phyloP scores from a whole-genome alignment of 495 filamentous ascomycete species.

The Jackrogersella multiformis region DNA sequence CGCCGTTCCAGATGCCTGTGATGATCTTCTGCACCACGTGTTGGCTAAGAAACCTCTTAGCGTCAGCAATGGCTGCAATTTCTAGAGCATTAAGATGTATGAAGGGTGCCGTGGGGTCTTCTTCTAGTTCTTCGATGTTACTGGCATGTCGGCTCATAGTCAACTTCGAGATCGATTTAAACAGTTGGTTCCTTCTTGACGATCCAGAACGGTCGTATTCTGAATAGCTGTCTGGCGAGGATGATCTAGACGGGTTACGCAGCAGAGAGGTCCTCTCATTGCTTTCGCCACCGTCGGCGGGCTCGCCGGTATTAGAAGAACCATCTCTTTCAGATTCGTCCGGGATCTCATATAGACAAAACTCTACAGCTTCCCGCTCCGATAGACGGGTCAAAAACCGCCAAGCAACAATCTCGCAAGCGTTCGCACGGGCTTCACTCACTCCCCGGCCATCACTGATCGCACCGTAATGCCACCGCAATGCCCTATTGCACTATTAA shows the following conservation, averaged over 20 bases:
- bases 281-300: slow-evolving; percentile 41
- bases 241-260: slow-evolving; percentile 24
- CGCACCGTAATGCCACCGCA: slow-evolving; percentile 80
- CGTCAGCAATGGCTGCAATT: slow-evolving; percentile 86
- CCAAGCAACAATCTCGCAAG: slow-evolving; percentile 94
- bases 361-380: slow-evolving; percentile 82
- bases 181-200: slow-evolving; percentile 47
- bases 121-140: slow-evolving; percentile 52
- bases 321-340: slow-evolving; percentile 39
- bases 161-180: slow-evolving; percentile 56
- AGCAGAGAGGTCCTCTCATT: slow-evolving; percentile 55
- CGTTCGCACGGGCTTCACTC: slow-evolving; percentile 79
- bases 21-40: slow-evolving; percentile 86
- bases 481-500: slow-evolving; percentile 61
- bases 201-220: slow-evolving; percentile 36
- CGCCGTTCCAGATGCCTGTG: slow-evolving; percentile 88
- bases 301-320: slow-evolving; percentile 16
- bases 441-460: slow-evolving; percentile 73
- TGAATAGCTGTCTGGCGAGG: slow-evolving; percentile 34
- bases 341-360: slow-evolving; percentile 82
- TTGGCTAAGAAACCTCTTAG: slow-evolving; percentile 91
- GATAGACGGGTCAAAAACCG: slow-evolving; percentile 82
- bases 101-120: slow-evolving; percentile 72
- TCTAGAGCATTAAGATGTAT: slow-evolving; percentile 86
- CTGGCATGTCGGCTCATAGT: slow-evolving; percentile 56